Base-by-base conservation (phyloP, 805 yeast species). In the Teunomyces barrocoloradensis region DNA sequence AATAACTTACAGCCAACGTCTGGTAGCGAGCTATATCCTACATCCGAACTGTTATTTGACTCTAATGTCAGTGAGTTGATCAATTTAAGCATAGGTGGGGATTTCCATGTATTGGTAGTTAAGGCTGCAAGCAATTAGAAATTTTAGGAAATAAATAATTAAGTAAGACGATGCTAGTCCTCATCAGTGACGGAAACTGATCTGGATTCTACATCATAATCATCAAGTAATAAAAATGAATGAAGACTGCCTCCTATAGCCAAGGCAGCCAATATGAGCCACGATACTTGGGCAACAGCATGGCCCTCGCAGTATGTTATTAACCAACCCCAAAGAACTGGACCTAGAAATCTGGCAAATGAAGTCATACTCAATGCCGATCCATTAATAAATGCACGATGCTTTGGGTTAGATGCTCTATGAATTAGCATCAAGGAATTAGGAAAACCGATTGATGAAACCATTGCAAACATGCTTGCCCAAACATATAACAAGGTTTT, bases 331-430 rank as follows among this genome's bases (percentile, higher is more conserved):
- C 84, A 81, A 1, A 68, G 28, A 6, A 81, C 58, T 0, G 87
- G 88, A 3, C 81, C 87, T 0, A 76, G 39, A 45, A 77, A 81
- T 53, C 87, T 64, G 0, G 86, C 84, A 30, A 77, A 60, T 1
- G 87, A 75, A 15, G 77, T 63, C 33, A 75, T 68, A 35, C 82
- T 75, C 59, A 81, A 73, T 3, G 82, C 70, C 13, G 80, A 71
- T 11, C 84, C 83, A 57, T 83, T 83, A 47, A 83, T 73, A 54
- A 79, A 73, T 1, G 85, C 85, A 42, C 85, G 69, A 52, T 81
- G 77, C 50, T 75, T 68, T 18, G 80, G 71, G 10, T 75, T 75
- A 1, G 85, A 73, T 5, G 79, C 75, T 42, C 82, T 69, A 59
- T 80, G 85, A 30, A 81, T 71, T 46, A 83, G 65, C 18, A 82